Percentiles rank a stretch among this genome's conserved stretches.
Evolutionary conservation across 306 rosid species (phyloP).

Genomic region (Purshia tridentata): DNA sequence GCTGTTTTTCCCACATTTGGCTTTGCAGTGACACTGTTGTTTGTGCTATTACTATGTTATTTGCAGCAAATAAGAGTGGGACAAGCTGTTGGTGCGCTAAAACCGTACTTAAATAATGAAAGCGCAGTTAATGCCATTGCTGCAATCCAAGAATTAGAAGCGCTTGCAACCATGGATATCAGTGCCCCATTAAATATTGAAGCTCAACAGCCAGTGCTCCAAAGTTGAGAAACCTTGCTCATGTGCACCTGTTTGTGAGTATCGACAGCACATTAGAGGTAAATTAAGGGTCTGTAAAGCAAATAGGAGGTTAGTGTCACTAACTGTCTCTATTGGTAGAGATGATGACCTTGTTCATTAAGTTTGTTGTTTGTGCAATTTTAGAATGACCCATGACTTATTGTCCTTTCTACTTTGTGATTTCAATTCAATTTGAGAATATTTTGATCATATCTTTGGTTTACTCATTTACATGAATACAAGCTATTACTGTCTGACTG

Average conservation of each 20-base stretch:
- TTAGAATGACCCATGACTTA: conserved; percentile 17
- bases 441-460: conserved; percentile 20
- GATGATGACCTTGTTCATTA: conserved; percentile 42
- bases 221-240: conserved; percentile 31
- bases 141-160: conserved; percentile 72
- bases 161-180: conserved; percentile 58
- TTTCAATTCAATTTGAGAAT: conserved; percentile 22
- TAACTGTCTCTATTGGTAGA: conserved; percentile 51
- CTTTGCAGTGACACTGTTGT: conserved; percentile 14
- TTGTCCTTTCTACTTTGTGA: conserved; percentile 6
- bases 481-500: background rate
- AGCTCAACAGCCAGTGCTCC: conserved; percentile 29
- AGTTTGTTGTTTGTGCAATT: conserved; percentile 49
- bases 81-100: conserved; percentile 59
- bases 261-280: conserved; percentile 44
- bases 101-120: conserved; percentile 60
- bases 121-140: conserved; percentile 51
- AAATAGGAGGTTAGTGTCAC: conserved; percentile 64
- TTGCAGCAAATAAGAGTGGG: conserved; percentile 72
- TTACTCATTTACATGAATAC: conserved; percentile 11
- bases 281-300: conserved; percentile 53
- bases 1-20: background rate
- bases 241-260: conserved; percentile 35
- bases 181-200: conserved; percentile 53
- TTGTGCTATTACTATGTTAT: conserved; percentile 16